Base-by-base conservation (phyloP, 176 grass and related monocot species). In the Lolium multiflorum region DNA sequence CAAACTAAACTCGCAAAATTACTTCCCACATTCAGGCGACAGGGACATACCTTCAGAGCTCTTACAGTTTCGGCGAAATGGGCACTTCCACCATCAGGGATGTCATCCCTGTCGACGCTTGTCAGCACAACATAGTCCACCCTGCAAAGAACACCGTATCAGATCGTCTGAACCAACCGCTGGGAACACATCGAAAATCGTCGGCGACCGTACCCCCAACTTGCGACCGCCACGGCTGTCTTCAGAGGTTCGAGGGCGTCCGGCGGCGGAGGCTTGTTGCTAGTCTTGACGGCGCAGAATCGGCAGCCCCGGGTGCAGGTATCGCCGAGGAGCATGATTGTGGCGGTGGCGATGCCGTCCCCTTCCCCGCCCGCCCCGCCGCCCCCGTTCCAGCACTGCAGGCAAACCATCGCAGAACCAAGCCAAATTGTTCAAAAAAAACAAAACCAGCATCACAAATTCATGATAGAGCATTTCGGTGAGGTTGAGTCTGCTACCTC, bases 241-340 rank as follows among this genome's bases (percentile, higher is more conserved):
- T 89, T 98, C 22, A 88, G 80, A 71, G 91, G 96, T 43, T 94
- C 93, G 71, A 92, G 84, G 51, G 89, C 67, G 55, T 95, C 90
- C 0, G 91, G 96, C 24, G 90, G 91, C 0, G 88, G 49, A 7
- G 91, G 90, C 57, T 94, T 98, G 77, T 83, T 91, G 21, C 93
- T 95, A 0, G 96, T 98, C 71, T 98, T 98, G 0, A 98, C 96
- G 1, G 91, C 93, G 75, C 96, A 98, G 83, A 99, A 99, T 49
- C 97, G 87, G 35, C 94, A 96, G 3, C 97, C 94, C 3, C 92
- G 94, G 16, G 97, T 98, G 68, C 92, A 99, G 1, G 94, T 96
- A 35, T 99, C 97, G 2, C 97, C 94, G 9, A 96, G 97, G 65
- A 96, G 84, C 97, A 96, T 99, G 61, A 96, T 96, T 2, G 92